Base-by-base conservation (phyloP, 441 rosid species). In the Populus hybrid region DNA sequence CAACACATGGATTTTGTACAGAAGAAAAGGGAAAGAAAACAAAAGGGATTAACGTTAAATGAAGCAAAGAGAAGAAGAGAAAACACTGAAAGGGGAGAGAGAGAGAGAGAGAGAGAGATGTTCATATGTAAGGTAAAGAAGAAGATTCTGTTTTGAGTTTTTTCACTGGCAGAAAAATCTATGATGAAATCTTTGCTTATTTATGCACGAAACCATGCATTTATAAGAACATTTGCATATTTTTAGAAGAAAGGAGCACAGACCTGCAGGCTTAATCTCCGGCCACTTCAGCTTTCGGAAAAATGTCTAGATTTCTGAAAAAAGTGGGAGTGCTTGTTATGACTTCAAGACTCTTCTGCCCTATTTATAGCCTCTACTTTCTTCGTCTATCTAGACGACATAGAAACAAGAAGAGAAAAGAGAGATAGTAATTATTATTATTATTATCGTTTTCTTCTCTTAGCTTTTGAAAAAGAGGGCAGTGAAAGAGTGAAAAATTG, bases 221-320 rank as follows among this genome's bases (percentile, higher is more conserved):
- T 34, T 28, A 76, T 21, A n/a, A 32, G 46, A 38, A 79, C 24
- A 69, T 2, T 12, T 67, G 68, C 76, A 46, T 66, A 28, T 71
- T 78, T 84, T 77, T 71, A 73, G 73, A 73, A 21, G 70, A 38
- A 71, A 63, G 72, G 40, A 73, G 72, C 61, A 82, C 85, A 73
- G 84, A 87, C 88, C 84, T 85, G 83, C 23, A 30, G 73, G 85
- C 69, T 79, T 50, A 75, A 81, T 77, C 67, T 86, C 87, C 88
- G 90, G 89, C 82, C 64, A 74, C 67, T 85, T 80, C 86, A 86
- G 89, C 90, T 88, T 89, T 88, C 90, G 91, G 87, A 88, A 87
- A 88, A 79, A 9, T 14, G 7, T 84, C 78, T 73, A 79, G 86
- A 85, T 84, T 84, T 84, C 88, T 88, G 74, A 83, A 83, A 84